These are phyloP conservation scores for Cryphonectria carpinicola DNA, from an alignment of 2,329 filamentous ascomycete genomes.

Conservation along the genomic window DNA sequence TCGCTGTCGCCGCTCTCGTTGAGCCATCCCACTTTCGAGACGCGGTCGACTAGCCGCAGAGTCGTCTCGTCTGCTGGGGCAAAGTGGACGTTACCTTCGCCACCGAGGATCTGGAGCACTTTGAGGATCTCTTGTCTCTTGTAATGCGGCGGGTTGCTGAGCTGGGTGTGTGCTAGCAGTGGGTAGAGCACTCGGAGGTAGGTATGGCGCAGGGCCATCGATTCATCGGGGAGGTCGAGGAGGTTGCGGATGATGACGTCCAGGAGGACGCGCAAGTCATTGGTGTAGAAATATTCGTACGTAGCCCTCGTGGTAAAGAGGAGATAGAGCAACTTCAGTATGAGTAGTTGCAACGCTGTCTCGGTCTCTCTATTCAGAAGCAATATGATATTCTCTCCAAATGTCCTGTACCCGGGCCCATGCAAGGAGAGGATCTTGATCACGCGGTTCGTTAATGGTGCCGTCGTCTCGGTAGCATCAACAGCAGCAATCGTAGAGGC, in stretches of 20 bases:
- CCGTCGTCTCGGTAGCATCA: slow-evolving; percentile 43
- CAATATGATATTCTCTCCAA: slow-evolving; percentile 96
- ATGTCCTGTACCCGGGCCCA: slow-evolving; percentile 84
- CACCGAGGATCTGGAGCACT: slow-evolving; percentile 73
- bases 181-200: slow-evolving; percentile 93
- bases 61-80: slow-evolving; percentile 82
- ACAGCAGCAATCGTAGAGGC: slow-evolving; percentile 59
- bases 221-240: slow-evolving; percentile 90
- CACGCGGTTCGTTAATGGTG: slow-evolving; percentile 83
- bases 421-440: slow-evolving; percentile 86
- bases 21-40: slow-evolving; percentile 73
- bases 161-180: slow-evolving; percentile 86
- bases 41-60: slow-evolving; percentile 74
- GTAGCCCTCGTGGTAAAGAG: slow-evolving; percentile 91
- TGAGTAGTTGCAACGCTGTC: slow-evolving; percentile 92
- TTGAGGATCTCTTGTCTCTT: slow-evolving; percentile 84
- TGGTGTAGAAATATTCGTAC: slow-evolving; percentile 98
- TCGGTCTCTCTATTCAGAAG: slow-evolving; percentile 94
- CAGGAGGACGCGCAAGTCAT: slow-evolving; percentile 89
- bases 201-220: slow-evolving; percentile 78
- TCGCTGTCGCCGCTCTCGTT: slow-evolving; percentile 46
- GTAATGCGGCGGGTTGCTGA: slow-evolving; percentile 85
- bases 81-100: slow-evolving; percentile 72
- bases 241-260: slow-evolving; percentile 97
- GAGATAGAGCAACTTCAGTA: slow-evolving; percentile 92